Percentiles rank a stretch among this genome's conserved stretches.
These are phyloP conservation scores for Paramecium bursaria DNA, from an alignment of 73 alveolate genomes.

Conservation along the genomic window DNA sequence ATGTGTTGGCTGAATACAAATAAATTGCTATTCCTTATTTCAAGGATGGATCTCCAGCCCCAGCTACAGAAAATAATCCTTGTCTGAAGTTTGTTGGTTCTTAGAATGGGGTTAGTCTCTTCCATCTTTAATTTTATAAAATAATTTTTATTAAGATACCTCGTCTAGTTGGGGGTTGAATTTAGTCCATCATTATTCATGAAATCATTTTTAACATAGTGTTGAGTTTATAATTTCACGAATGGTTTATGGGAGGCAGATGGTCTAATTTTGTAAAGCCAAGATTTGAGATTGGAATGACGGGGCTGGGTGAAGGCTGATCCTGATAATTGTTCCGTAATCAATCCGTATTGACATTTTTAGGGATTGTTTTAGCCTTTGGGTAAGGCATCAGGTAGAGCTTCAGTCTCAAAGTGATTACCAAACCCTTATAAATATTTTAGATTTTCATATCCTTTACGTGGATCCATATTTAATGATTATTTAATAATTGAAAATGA, in stretches of 20 bases:
- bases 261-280: conserved; percentile 88
- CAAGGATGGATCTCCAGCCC: conserved; percentile 88
- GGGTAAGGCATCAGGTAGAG: conserved; percentile 87
- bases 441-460: conserved; percentile 43
- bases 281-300: conserved; percentile 76
- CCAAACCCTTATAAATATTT: conserved; percentile 78
- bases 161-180: conserved; percentile 78
- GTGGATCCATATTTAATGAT: conserved; percentile 65
- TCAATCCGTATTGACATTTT: conserved; percentile 81
- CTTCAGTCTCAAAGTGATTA: conserved; percentile 82
- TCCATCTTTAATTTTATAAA: too few relatives aligned
- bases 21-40: conserved; percentile 84
- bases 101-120: conserved; percentile 74
- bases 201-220: conserved; percentile 70
- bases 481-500: too few relatives aligned
- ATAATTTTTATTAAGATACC: conserved; percentile 47
- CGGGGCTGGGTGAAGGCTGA: conserved; percentile 89
- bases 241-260: conserved; percentile 82
- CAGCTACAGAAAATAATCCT: conserved; percentile 83
- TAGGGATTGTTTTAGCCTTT: conserved; percentile 83
- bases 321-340: conserved; percentile 92
- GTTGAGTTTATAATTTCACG: conserved; percentile 45
- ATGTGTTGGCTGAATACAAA: conserved; percentile 81
- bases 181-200: conserved; percentile 71
- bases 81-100: conserved; percentile 77